These are phyloP conservation scores for Fusarium pseudocircinatum DNA, from an alignment of 2,329 filamentous ascomycete species.

Conservation along the genomic window DNA sequence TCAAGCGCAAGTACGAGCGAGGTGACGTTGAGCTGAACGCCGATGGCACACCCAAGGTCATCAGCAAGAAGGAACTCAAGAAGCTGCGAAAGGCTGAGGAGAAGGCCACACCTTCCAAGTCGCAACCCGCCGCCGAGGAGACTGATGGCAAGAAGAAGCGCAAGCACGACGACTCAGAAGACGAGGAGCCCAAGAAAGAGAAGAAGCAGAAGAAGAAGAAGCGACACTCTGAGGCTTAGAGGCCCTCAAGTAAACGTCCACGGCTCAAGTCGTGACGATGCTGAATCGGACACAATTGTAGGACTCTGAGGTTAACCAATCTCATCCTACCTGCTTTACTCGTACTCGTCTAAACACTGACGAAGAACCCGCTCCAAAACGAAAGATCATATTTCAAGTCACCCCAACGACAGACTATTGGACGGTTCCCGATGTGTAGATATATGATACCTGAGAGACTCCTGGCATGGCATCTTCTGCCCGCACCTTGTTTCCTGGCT, in stretches of 20 bases:
- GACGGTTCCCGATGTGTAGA: constrained; percentile 44
- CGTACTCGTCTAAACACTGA: constrained; percentile 43
- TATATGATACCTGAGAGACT: constrained; percentile 50
- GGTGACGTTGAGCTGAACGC: constrained; percentile 75
- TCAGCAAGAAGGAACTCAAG: constrained; percentile 82
- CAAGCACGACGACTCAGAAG: constrained; percentile 73
- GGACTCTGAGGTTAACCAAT: constrained; percentile 19
- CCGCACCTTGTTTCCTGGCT: constrained; percentile 43
- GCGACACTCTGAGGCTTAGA: constrained; percentile 51
- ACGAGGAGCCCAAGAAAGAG: constrained; percentile 69
- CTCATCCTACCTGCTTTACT: constrained; percentile 38
- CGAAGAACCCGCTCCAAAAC: constrained; percentile 36
- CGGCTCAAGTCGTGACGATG: constrained; percentile 28
- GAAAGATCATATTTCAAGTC: constrained; percentile 31
- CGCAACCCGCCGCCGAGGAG: constrained; percentile 56
- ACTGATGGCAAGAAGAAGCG: constrained; percentile 66
- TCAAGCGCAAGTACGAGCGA: constrained; percentile 80
- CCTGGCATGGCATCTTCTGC: constrained; percentile 43
- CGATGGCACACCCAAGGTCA: constrained; percentile 72
- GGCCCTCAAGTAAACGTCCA: constrained; percentile 27
- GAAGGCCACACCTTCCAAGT: constrained; percentile 53
- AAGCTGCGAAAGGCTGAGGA: constrained; percentile 73
- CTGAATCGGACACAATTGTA: constrained; percentile 33
- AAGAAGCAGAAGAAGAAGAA: constrained; percentile 64
- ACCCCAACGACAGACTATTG: constrained; percentile 35